These are phyloP conservation scores for Solanum gracilifrons DNA, from an alignment of 257 asterid species.

Conservation along the genomic window DNA sequence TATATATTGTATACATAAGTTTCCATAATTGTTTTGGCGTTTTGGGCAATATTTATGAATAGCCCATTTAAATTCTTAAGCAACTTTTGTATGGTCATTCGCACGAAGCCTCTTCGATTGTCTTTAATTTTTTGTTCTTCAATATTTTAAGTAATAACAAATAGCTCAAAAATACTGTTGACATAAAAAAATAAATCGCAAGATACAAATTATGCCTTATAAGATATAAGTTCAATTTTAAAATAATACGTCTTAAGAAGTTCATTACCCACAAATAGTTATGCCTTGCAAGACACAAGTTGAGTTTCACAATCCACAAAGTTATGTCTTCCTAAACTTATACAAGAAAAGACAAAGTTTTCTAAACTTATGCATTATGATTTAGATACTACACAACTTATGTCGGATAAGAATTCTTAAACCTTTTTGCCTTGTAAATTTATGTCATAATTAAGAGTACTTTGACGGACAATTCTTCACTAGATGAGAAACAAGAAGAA, in stretches of 20 bases:
- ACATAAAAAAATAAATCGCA: no score
- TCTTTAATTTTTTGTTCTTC: not conserved
- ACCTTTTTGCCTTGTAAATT: not conserved
- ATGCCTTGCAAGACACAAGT: not conserved
- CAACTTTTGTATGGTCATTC: not conserved
- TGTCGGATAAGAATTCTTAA: not conserved
- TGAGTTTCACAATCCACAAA: not conserved
- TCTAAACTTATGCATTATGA: no score
- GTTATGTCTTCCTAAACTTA: no score
- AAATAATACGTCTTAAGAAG: not conserved
- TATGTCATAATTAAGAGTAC: not conserved
- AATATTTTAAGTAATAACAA: no score
- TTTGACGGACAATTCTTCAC: not conserved
- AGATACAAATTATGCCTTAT: no score
- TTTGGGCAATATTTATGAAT: no score
- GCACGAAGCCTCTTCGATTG: not conserved
- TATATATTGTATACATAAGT: no score
- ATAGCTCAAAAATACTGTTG: not conserved
- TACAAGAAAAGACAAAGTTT: not conserved
- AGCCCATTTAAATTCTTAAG: not conserved
- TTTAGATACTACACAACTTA: not conserved
- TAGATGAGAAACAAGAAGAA: not conserved
- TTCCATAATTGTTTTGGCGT: no score
- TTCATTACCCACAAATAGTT: not conserved
- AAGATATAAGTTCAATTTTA: not conserved